Base-by-base conservation (phyloP, 2,329 filamentous ascomycete species). In the Colletotrichum tropicicola region DNA sequence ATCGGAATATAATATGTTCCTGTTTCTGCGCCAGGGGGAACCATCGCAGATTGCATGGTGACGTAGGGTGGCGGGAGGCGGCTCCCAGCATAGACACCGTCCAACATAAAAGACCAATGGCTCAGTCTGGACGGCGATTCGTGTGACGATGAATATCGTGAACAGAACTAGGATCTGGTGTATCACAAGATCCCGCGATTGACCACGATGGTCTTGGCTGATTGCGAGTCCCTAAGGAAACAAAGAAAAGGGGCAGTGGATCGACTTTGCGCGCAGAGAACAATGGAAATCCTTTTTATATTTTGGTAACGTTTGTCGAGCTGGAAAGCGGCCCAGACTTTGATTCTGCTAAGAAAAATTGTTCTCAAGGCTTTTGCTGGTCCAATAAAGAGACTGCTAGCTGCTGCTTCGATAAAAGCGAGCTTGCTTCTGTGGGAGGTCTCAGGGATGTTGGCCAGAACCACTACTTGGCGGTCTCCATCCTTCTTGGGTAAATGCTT, bases 1-100 rank as follows among this genome's bases (percentile, higher is more conserved):
- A 80, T 70, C 17, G 76, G 72, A 30, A 80, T 79, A 54, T 78
- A 77, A 66, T 79, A 80, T 53, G 74, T 52, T 32, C 75, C 77
- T 4, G 77, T 79, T 65, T 76, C 68, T 53, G 70, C 70, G 27
- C 77, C 77, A 27, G 69, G 70, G 23, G 37, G 48, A 8, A 54
- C 75, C 76, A 45, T 12, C 7, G 25, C 21, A 53, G 47, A 27
- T 41, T 56, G 58, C 58, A 61, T 61, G 15, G 28, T 61, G 58
- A 49, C 23, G 41, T 54, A 41, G 28, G 19, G 27, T 27, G 55
- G 23, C 37, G 48, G 57, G 19, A 37, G 27, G 4, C 43, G 27
- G 21, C 19, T 27, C 27, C 28, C 15, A 30, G 27, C 28, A 27
- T 15, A 28, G 13, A 30, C 27, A 35, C 30, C 37, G 28, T 57